phyloP scores from a whole-genome alignment of 2,329 filamentous ascomycete species.

The Diaporthe amygdali region DNA sequence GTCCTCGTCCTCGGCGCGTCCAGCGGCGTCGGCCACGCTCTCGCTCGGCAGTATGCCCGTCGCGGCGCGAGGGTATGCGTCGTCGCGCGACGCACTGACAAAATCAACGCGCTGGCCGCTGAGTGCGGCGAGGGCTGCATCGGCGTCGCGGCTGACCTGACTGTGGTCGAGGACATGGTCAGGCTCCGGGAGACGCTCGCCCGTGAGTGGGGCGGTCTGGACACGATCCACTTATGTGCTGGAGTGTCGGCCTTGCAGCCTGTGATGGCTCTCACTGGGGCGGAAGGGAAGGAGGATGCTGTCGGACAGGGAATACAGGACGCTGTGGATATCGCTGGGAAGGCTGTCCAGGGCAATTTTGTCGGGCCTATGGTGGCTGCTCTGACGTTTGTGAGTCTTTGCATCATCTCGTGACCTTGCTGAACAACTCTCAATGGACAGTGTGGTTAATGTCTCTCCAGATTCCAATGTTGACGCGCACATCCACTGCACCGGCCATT shows the following conservation, averaged over 20 bases:
- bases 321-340: conserved; percentile 31
- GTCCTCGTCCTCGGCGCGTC: conserved; percentile 40
- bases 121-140: conserved; percentile 36
- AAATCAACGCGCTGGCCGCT: conserved; percentile 30
- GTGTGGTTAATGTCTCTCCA: neutral
- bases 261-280: conserved; percentile 35
- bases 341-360: conserved; percentile 36
- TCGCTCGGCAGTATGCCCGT: conserved; percentile 35
- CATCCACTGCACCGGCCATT: conserved; percentile 30
- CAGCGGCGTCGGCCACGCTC: conserved; percentile 37
- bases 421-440: neutral
- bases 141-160: conserved; percentile 35
- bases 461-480: conserved; percentile 37
- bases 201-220: conserved; percentile 35
- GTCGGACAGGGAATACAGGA: conserved; percentile 28
- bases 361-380: conserved; percentile 36
- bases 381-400: conserved; percentile 31
- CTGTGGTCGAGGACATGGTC: conserved; percentile 34
- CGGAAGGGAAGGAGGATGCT: conserved; percentile 29
- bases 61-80: conserved; percentile 36
- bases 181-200: conserved; percentile 31
- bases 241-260: conserved; percentile 41
- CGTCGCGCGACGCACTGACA: conserved; percentile 35
- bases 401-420: neutral
- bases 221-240: conserved; percentile 38